phyloP scores from a whole-genome alignment of 1,284 basidiomycete species.

The Cystobasidium slooffiae region DNA sequence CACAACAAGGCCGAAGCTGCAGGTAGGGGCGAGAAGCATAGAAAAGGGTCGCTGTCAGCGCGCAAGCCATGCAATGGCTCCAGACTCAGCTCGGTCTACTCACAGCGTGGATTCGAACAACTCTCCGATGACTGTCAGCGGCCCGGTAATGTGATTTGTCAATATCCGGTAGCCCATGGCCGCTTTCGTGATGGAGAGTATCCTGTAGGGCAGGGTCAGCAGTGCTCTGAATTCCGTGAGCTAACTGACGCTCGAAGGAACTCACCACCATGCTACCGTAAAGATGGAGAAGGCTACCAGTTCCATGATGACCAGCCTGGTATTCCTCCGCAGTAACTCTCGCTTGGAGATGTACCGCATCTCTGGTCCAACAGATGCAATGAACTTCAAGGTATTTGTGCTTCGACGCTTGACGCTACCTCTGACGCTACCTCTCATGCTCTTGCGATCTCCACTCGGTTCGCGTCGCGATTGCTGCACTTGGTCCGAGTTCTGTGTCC shows the following conservation, averaged over 20 bases:
- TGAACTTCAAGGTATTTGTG: slow-evolving; percentile 11
- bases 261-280: slow-evolving; percentile 38
- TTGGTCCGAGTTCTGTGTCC: no score
- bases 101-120: slow-evolving; percentile 33
- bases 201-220: no score
- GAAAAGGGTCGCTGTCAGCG: no score
- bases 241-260: no score
- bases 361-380: slow-evolving; percentile 20
- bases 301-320: slow-evolving; percentile 24
- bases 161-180: slow-evolving; percentile 37
- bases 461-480: no score
- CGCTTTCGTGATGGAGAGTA: slow-evolving; percentile 23
- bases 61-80: no score
- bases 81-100: no score
- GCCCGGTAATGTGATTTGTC: slow-evolving; percentile 29
- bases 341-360: slow-evolving; percentile 32
- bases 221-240: no score
- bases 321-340: slow-evolving; percentile 31
- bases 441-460: slow-evolving; percentile 10
- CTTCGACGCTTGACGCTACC: slow-evolving; percentile 8
- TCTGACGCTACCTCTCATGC: background rate
- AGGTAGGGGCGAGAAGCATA: background rate
- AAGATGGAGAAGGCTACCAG: slow-evolving; percentile 26
- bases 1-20: slow-evolving; percentile 29
- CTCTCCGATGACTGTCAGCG: slow-evolving; percentile 33